These are phyloP conservation scores for Trichocladium uniseriatum DNA, from an alignment of 495 filamentous ascomycete genomes.

Conservation along the genomic window DNA sequence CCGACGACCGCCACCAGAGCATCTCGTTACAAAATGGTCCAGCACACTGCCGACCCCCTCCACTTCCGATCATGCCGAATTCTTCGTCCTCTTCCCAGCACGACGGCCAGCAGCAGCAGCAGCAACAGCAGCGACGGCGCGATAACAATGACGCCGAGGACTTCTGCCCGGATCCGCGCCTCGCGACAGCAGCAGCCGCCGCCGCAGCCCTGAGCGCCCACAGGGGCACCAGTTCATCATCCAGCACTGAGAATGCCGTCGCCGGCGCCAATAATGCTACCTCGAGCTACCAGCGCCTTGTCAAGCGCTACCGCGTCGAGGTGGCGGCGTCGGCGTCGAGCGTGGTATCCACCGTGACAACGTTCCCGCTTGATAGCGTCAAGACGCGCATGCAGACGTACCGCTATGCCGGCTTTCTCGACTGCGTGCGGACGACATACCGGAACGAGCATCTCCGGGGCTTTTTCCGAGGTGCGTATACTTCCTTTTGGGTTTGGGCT, in stretches of 20 bases:
- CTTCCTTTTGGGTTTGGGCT: not conserved
- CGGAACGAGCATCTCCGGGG: slow-evolving; percentile 59
- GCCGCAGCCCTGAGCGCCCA: slow-evolving; percentile 1
- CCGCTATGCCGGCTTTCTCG: slow-evolving; percentile 55
- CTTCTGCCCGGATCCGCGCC: slow-evolving; percentile 9
- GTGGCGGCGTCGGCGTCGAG: slow-evolving; percentile 66
- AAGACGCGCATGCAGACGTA: slow-evolving; percentile 85
- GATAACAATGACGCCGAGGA: slow-evolving; percentile 3
- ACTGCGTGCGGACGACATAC: slow-evolving; percentile 66
- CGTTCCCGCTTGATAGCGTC: slow-evolving; percentile 75
- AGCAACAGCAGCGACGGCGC: slow-evolving; percentile 24
- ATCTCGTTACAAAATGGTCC: slow-evolving; percentile 27
- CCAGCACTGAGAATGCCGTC: not conserved
- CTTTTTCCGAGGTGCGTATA: slow-evolving; percentile 60
- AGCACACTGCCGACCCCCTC: slow-evolving; percentile 22
- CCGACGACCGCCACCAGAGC: slow-evolving; percentile 26
- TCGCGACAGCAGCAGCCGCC: slow-evolving; percentile 3
- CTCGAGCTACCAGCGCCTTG: slow-evolving; percentile 45
- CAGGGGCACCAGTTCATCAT: not conserved
- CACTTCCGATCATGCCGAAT: slow-evolving; percentile 37
- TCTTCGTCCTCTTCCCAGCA: slow-evolving; percentile 4
- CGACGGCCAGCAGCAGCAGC: slow-evolving; percentile 13
- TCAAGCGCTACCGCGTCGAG: slow-evolving; percentile 71
- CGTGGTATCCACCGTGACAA: slow-evolving; percentile 60
- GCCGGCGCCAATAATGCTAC: not conserved